phyloP scores from a whole-genome alignment of 306 rosid genomes.

The Prunus davidiana region DNA sequence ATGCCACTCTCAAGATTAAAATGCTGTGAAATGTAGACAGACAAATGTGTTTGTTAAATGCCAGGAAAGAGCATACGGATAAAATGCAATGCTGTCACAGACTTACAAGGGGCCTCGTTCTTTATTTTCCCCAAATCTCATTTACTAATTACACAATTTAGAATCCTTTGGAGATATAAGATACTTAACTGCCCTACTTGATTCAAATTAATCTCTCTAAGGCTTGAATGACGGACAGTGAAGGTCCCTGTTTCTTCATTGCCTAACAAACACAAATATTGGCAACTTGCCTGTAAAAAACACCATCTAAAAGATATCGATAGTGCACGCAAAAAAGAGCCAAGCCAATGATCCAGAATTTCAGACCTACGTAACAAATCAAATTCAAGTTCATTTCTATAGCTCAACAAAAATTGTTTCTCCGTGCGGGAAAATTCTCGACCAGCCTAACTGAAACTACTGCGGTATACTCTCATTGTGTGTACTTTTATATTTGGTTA shows the following conservation, averaged over 20 bases:
- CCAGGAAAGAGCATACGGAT: not conserved
- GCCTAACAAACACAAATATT: not conserved
- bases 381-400: not conserved
- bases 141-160: not conserved
- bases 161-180: not conserved
- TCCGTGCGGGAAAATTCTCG: not conserved
- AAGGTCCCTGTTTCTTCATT: not conserved
- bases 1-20: not conserved
- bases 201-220: not conserved
- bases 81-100: not conserved
- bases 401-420: not conserved
- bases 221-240: not conserved
- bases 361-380: not conserved
- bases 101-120: not conserved
- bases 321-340: not conserved
- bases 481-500: not conserved
- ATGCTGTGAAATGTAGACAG: not conserved
- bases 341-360: not conserved
- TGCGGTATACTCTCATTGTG: not conserved
- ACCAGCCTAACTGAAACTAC: not conserved
- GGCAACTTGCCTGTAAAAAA: not conserved
- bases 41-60: not conserved
- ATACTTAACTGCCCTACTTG: not conserved
- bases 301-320: not conserved
- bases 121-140: not conserved